Percentiles rank a stretch among this genome's conserved stretches.
Evolutionary conservation across 345 rosid species (phyloP).

Genomic region (Aquilaria yunnanensis): DNA sequence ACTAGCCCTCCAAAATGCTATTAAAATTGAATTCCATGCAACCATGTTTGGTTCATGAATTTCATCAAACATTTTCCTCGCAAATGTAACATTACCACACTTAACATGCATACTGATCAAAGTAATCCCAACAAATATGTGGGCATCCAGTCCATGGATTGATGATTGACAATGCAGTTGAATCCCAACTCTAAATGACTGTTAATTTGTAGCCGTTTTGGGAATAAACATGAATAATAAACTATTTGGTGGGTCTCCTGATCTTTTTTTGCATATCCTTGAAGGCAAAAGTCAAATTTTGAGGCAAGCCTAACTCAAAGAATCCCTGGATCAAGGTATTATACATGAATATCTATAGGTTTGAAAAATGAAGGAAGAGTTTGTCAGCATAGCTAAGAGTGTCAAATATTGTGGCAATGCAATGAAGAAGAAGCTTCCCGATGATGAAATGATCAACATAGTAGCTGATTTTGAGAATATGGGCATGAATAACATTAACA

Average conservation of each 20-base stretch:
- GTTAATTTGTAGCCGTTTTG: constrained; percentile 45
- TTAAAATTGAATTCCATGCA: constrained; percentile 46
- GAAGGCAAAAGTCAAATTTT: constrained; percentile 30
- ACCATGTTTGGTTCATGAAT: constrained; percentile 41
- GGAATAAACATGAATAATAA: constrained; percentile 57
- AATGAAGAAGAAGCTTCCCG: constrained; percentile 58
- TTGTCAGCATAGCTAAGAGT: constrained; percentile 41
- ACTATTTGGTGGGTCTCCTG: constrained; percentile 45
- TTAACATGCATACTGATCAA: constrained; percentile 58
- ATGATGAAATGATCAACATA: constrained; percentile 34
- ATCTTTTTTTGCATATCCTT: constrained; percentile 33
- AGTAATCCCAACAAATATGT: constrained; percentile 49
- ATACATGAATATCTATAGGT: constrained; percentile 67
- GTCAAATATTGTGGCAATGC: constrained; percentile 28
- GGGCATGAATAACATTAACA: constrained; percentile 46
- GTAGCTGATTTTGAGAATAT: constrained; percentile 35
- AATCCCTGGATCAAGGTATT: constrained; percentile 62
- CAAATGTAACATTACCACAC: constrained; percentile 31
- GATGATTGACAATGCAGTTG: constrained; percentile 55
- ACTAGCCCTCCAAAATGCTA: constrained; percentile 31
- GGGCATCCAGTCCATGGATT: constrained; percentile 34
- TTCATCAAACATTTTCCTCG: constrained; percentile 52
- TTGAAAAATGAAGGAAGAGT: constrained; percentile 36
- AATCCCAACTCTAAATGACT: constrained; percentile 38
- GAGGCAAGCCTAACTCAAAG: constrained; percentile 40